Evolutionary conservation across 2,329 filamentous ascomycete genomes (phyloP).

Genomic region (Alternaria sp.): DNA sequence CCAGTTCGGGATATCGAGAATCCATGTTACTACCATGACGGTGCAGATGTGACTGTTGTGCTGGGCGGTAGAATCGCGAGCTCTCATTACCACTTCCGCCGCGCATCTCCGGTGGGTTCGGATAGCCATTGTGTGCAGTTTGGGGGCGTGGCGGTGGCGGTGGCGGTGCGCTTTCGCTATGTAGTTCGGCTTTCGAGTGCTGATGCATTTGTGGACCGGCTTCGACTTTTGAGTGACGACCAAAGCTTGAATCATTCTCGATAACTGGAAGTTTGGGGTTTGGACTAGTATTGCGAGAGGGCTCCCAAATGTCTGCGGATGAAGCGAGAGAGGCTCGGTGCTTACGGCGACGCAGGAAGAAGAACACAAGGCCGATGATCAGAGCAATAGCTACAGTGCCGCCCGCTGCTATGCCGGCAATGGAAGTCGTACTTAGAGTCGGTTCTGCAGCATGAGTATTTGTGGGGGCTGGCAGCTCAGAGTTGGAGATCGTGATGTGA

Average conservation of each 20-base stretch:
- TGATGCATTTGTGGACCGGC: neutral
- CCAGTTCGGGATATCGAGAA: neutral
- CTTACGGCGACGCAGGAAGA: constrained; percentile 22
- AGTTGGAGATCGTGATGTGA: neutral
- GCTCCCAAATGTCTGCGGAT: neutral
- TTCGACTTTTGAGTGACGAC: neutral
- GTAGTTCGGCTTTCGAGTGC: neutral
- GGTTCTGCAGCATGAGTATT: neutral
- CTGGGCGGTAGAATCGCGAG: neutral
- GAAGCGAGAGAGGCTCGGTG: neutral
- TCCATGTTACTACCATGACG: neutral
- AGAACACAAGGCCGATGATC: constrained; percentile 15
- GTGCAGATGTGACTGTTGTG: neutral
- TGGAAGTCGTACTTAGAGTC: constrained; percentile 17
- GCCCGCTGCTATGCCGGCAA: constrained; percentile 30
- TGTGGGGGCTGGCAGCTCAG: neutral
- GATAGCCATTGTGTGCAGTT: neutral
- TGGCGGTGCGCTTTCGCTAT: neutral
- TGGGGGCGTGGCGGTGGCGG: neutral
- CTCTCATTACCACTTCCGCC: neutral
- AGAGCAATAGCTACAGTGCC: constrained; percentile 18
- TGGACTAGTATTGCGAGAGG: neutral
- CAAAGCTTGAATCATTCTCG: neutral
- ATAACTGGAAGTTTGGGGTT: neutral
- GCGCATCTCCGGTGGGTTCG: neutral